Base-by-base conservation (phyloP, 1,139 yeast genomes). In the Candida sp. region DNA sequence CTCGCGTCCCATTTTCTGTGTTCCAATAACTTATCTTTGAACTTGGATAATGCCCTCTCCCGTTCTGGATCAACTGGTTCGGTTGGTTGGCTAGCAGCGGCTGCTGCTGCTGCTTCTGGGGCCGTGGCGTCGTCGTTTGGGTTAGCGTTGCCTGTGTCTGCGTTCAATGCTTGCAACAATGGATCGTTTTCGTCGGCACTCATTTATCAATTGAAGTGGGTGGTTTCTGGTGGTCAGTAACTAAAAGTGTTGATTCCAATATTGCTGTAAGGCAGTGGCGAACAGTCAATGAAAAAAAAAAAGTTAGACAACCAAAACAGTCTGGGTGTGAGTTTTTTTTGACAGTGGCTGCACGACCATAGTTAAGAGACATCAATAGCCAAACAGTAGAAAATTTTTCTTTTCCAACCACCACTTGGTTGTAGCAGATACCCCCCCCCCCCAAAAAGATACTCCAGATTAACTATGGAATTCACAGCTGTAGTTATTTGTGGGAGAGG, bases 1-100 rank as follows among this genome's bases (percentile, higher is more conserved):
- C 92, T 85, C 42, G 96, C 90, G 66, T 94, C 98, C 90, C 96
- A 92, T 65, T 91, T 91, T 65, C 97, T 84, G 71, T 96, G 99
- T 64, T 94, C 98, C 61, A 90, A 78, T 61, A 94, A 80, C 72
- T 91, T 93, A 67, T 86, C 88, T 69, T 92, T 92, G 72, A 90
- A 90, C 57, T 86, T 90, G 44, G 80, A 77, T 58, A 94, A 73
- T 23, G 98, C 97, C 61, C 85, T 82, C 56, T 86, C 89, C 62
- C 96, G 84, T 61, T 92, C 97, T 40, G 84, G 86, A 59, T 86
- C 93, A 40, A 72, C 80, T 3, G 83, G 80, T 37, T 86, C 92
- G 35, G 73, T 78, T 3, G 82, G 80, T 31, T 45, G 48, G 23
- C 9, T 26, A 7, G 47, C 34, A 42, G 43, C 34, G 32, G 49